Evolutionary conservation across 441 rosid genomes (phyloP).

Genomic region (Pelargonium australe): DNA sequence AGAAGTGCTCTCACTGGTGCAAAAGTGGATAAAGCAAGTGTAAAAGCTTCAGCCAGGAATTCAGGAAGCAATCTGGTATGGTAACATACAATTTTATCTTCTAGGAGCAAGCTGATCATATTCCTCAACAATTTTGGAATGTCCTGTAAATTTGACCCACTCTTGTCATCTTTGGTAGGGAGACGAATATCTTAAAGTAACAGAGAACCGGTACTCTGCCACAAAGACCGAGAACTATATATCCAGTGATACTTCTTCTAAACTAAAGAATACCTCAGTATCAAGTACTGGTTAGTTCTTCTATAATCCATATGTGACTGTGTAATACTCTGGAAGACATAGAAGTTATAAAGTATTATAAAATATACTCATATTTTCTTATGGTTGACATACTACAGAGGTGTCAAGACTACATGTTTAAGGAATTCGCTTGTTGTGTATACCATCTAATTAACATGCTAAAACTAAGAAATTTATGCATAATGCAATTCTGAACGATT

Average conservation of each 20-base stretch:
- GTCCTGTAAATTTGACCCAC: neutral
- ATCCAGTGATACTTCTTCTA: conserved; percentile 25
- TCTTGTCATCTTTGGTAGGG: conserved; percentile 25
- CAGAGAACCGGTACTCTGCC: conserved; percentile 22
- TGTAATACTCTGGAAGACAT: neutral
- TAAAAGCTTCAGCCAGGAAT: conserved; percentile 25
- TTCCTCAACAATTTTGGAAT: neutral
- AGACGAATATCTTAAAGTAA: conserved; percentile 18
- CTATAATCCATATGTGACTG: neutral
- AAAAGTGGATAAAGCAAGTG: conserved; percentile 29
- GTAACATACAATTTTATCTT: neutral
- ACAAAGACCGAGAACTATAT: conserved; percentile 16
- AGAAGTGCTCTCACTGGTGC: conserved; percentile 18
- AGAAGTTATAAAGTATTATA: neutral
- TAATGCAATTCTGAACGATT: conserved; percentile 1
- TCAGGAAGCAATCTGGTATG: conserved; percentile 24
- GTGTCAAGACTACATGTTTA: too few species aligned
- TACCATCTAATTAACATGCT: conserved; percentile 2
- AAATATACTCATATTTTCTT: neutral
- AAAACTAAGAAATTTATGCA: neutral
- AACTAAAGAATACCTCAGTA: conserved; percentile 24
- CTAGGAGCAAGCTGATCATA: conserved; percentile 5
- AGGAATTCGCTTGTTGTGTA: neutral
- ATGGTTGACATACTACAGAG: too few species aligned
- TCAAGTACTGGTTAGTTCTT: conserved; percentile 38